These are phyloP conservation scores for Mycena sp. DNA, from an alignment of 1,284 basidiomycete genomes.

Conservation along the genomic window DNA sequence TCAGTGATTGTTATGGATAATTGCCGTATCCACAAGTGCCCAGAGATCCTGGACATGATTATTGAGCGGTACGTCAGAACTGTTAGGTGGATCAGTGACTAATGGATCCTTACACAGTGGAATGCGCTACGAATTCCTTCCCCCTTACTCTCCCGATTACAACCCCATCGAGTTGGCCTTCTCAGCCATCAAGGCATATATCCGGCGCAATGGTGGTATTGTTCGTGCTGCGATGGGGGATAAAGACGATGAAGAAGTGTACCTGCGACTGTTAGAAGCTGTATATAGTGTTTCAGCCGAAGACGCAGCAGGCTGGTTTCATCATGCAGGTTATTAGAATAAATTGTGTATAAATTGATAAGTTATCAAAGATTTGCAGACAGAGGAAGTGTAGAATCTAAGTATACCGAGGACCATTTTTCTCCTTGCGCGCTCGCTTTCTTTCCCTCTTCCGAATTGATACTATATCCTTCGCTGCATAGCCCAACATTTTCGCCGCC, in stretches of 20 bases:
- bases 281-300: constrained; percentile 19
- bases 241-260: constrained; percentile 4
- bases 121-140: constrained; percentile 34
- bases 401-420: no score
- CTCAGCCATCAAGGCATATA: constrained; percentile 39
- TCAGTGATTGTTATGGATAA: constrained; percentile 29
- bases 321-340: constrained; percentile 18
- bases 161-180: constrained; percentile 44
- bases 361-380: no score
- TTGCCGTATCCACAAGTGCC: constrained; percentile 23
- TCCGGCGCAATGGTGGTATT: constrained; percentile 15
- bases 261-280: constrained; percentile 5
- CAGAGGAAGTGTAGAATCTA: no score
- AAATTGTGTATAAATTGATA: no score
- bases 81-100: neutral
- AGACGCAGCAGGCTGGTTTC: constrained; percentile 22
- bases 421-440: no score
- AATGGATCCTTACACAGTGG: constrained; percentile 9
- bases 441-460: no score
- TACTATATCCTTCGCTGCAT: no score
- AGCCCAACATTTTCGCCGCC: no score
- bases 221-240: neutral
- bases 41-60: constrained; percentile 19
- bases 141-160: constrained; percentile 41
- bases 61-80: neutral